phyloP scores from a whole-genome alignment of 495 filamentous ascomycete genomes.

The Trichoderma orchidacearum region DNA sequence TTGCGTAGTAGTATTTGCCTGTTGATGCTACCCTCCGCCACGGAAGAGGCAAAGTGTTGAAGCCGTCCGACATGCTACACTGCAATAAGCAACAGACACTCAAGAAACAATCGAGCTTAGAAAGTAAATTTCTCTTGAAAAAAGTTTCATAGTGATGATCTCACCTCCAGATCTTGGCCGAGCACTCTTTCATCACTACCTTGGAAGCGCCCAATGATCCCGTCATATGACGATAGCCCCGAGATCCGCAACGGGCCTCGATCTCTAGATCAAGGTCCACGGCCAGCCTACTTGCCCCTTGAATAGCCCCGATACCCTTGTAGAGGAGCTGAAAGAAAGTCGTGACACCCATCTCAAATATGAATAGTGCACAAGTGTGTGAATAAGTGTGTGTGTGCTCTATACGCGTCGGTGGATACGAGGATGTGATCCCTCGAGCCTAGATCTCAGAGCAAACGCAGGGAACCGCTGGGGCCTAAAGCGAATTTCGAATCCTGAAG shows the following conservation, averaged over 20 bases:
- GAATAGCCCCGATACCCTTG: neutral
- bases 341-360: neutral
- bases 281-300: neutral
- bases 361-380: neutral
- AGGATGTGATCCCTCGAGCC: neutral
- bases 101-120: no score
- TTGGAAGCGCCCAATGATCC: no score
- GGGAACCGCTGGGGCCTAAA: neutral
- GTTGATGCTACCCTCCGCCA: neutral
- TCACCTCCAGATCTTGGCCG: no score
- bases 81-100: no score
- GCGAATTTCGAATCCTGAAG: neutral
- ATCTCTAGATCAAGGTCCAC: neutral
- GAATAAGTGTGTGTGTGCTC: neutral
- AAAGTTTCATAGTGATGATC: no score
- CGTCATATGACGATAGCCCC: neutral
- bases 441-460: neutral
- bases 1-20: neutral
- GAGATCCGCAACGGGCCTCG: neutral
- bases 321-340: neutral
- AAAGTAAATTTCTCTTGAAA: no score
- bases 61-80: no score
- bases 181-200: neutral
- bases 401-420: neutral
- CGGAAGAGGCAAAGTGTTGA: neutral